Base-by-base conservation (phyloP, 192 early-diverging fungal species). In the Coemansia sp. region DNA sequence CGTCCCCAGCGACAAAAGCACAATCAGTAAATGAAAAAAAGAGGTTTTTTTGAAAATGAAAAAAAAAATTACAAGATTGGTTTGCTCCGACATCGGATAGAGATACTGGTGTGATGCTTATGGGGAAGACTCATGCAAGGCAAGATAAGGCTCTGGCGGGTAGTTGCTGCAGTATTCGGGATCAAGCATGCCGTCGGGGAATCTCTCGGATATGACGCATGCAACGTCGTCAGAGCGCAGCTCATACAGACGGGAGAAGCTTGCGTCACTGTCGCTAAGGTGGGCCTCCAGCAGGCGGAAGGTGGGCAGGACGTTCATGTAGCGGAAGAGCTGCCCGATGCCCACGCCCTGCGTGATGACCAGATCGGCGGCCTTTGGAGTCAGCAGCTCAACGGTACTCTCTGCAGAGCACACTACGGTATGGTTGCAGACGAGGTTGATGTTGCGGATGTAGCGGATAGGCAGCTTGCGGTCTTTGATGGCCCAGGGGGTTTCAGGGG, bases 321-420 rank as follows among this genome's bases (percentile, higher is more conserved):
- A 74, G 40, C 72, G 67, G 55, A 75, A 80, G 49, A 80, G 57
- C 72, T 80, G 78, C 50, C 78, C 78, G 26, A 80, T 80, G 20
- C 78, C 78, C 0, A 80, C 78, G 46, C 72, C 72, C 56, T 80
- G 40, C 38, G 36, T 42, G 20, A 80, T 50, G 6, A 80, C 63
- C 56, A 80, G 64, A 58, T 71, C 61, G 31, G 63, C 65, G 13
- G 68, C 67, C 59, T 71, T 70, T 11, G 5, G 26, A 14, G 68
- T 74, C 21, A 68, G 65, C 50, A 80, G 57, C 18, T 69, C 72
- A 33, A 75, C 68, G 2, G 56, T 68, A 51, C 72, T 75, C 52
- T 67, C 53, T 9, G 78, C 78, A 1, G 61, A 45, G 57, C 78
- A 80, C 16, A 75, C 64, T 1, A 78, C 55, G 3, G 51, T 68